Base-by-base conservation (phyloP, 2,329 filamentous ascomycete genomes). In the Paecilomyces formosus region DNA sequence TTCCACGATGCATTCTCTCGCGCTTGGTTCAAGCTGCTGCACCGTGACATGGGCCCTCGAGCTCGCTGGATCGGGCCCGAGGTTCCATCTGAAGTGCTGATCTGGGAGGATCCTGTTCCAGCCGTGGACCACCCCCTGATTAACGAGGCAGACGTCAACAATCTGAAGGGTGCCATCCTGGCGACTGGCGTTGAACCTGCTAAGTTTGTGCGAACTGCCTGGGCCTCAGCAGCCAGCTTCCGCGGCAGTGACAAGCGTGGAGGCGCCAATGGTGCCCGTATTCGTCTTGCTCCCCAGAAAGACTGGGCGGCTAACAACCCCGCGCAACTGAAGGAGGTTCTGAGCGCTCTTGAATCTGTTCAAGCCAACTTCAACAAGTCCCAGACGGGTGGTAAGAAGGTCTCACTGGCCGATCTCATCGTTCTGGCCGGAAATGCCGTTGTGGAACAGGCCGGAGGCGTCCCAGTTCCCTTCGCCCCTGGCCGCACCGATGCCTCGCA, bases 21-120 rank as follows among this genome's bases (percentile, higher is more conserved):
- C 55, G 89, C 89, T 13, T 92, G 89, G 89, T 92, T 90, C 83
- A 92, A 92, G 84, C 82, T 92, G 50, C 80, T 88, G 33, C 89
- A 92, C 78, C 88, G 89, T 77, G 89, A 92, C 72, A 83, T 92
- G 76, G 89, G 89, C 15, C 89, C 89, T 51, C 79, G 83, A 57
- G 71, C 81, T 24, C 87, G 87, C 70, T 92, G 88, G 79, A 68
- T 91, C 53, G 89, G 89, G 30, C 88, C 89, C 1, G 89, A 92
- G 74, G 79, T 90, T 18, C 88, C 89, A 54, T 77, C 80, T 56
- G 87, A 92, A 79, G 78, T 80, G 12, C 79, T 88, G n/a, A 68
- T 85, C 66, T 92, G 89, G 89, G 87, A 92, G 69, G 89, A 92
- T 68, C 86, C 87, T 12, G 74, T 92, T 54, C 88, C 89, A 24